Base-by-base conservation (phyloP, 148 eudicot species). In the Silene latifolia region DNA sequence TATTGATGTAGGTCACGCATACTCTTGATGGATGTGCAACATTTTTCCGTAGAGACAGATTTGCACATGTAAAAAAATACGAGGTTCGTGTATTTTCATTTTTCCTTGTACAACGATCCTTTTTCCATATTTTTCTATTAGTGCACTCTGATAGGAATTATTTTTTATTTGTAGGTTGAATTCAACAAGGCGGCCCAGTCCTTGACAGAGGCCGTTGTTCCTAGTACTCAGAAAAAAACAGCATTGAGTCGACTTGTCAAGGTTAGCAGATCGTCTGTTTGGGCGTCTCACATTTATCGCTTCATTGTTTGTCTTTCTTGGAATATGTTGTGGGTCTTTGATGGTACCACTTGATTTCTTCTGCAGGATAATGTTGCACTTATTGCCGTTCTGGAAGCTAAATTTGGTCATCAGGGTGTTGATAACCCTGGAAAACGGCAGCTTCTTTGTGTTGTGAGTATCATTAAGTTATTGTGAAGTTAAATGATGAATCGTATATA, bases 131-230 rank as follows among this genome's bases (percentile, higher is more conserved):
- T n/a, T 58, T 63, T 72, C 46, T 4, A 4, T 39, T 57, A 53
- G 21, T 69, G 47, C 68, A 46, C 35, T 23, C 57, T 80, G 35
- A 69, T 78, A 25, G 8, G 63, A 46, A 20, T 73, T 74, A 42
- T 44, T 80, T 1, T 35, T 72, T 47, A 42, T 73, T n/a, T 81
- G 44, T 70, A 95, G 99, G 99, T 96, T 75, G 99, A 96, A 77
- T 96, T 96, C 74, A 96, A 96, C 72, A 96, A 92, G 86, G 99
- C 99, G 76, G 99, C 99, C 65, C 99, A 96, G 77, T 96, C 99
- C 66, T 87, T 92, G 71, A 96, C 99, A 12, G 98, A 96, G 46
- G 99, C 97, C 67, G 82, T 89, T 48, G 90, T 92, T 82, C 98
- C 99, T 32, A 83, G 63, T 77, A 81, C 86, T 73, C 98, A 92